Percentiles rank a stretch among this genome's conserved stretches.
Conservation (phyloP, 2,329 filamentous ascomycete genomes). For the Davidsoniella australis region DNA sequence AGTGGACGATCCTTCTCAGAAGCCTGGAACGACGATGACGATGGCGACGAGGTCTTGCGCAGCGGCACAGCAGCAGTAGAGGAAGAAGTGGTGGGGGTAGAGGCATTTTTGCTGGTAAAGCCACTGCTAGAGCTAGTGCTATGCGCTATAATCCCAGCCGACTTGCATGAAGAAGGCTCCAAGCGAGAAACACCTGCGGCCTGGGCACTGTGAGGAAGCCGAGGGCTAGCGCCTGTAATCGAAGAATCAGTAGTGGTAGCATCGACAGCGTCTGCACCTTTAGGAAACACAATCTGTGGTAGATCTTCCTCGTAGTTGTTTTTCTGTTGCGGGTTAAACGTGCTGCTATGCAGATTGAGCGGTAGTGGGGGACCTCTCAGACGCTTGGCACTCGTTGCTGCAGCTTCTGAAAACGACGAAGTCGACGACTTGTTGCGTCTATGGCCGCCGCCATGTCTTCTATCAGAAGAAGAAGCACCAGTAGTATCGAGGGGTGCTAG, state of each 20-base stretch:
- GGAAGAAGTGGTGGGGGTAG: too few relatives aligned
- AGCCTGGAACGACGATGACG: too few relatives aligned
- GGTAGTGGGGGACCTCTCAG: conserved; percentile 7
- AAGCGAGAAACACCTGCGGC: background rate
- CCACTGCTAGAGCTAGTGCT: too few relatives aligned
- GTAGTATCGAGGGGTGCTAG: too few relatives aligned
- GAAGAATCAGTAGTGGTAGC: too few relatives aligned
- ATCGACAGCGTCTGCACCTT: too few relatives aligned
- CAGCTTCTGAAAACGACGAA: conserved; percentile 1
- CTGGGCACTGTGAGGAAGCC: background rate
- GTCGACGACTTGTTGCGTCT: conserved; percentile 3
- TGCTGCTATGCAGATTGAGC: conserved; percentile 2
- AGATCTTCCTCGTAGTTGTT: background rate
- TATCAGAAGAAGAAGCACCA: background rate
- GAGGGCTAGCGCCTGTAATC: too few relatives aligned
- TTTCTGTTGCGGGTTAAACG: background rate
- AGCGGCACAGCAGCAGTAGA: too few relatives aligned
- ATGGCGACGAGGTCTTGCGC: too few relatives aligned
- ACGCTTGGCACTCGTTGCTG: conserved; percentile 1
- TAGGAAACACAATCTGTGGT: background rate
- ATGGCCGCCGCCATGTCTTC: background rate
- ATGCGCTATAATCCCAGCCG: background rate
- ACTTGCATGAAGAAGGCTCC: conserved; percentile 1
- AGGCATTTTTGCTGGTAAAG: too few relatives aligned
- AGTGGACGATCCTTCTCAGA: too few relatives aligned